phyloP scores from a whole-genome alignment of 225 moss, liverwort and hornwort species.

The Anthoceros angustus region DNA sequence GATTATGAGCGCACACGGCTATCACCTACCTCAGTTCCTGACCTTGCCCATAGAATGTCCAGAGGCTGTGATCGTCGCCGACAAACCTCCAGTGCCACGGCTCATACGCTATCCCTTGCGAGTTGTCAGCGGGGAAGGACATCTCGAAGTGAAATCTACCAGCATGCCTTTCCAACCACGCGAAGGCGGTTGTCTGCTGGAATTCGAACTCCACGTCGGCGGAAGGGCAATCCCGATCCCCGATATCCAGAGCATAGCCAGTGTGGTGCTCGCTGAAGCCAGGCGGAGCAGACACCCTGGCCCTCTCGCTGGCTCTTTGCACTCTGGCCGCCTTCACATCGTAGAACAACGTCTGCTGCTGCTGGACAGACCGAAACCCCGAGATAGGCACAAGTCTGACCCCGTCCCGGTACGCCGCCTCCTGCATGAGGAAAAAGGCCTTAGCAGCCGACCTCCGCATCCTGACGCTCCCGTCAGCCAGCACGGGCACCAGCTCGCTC shows the following conservation, averaged over 20 bases:
- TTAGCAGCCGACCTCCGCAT: conserved; percentile 36
- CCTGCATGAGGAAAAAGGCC: conserved; percentile 42
- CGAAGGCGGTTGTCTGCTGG: conserved; percentile 26
- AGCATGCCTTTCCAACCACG: conserved; percentile 42
- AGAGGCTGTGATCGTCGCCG: conserved; percentile 42
- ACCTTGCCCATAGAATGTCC: conserved; percentile 24
- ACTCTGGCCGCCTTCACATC: conserved; percentile 19
- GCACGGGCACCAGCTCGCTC: conserved; percentile 29
- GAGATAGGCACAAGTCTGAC: conserved; percentile 40
- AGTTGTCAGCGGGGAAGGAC: conserved; percentile 30
- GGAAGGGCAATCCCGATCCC: conserved; percentile 21
- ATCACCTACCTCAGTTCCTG: neutral
- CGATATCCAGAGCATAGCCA: conserved; percentile 52
- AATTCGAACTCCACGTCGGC: conserved; percentile 25
- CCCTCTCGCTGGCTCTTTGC: conserved; percentile 27
- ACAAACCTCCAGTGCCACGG: conserved; percentile 60
- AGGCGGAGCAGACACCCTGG: conserved; percentile 42
- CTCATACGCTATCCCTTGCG: conserved; percentile 25
- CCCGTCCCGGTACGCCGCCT: conserved; percentile 33
- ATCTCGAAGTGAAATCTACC: conserved; percentile 51
- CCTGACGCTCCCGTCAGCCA: conserved; percentile 39
- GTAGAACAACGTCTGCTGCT: conserved; percentile 23
- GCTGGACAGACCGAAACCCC: conserved; percentile 30
- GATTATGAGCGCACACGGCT: neutral
- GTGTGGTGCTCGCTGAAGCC: conserved; percentile 57